Evolutionary conservation across 345 rosid genomes (phyloP).

Genomic region (Eucalyptus victrix): DNA sequence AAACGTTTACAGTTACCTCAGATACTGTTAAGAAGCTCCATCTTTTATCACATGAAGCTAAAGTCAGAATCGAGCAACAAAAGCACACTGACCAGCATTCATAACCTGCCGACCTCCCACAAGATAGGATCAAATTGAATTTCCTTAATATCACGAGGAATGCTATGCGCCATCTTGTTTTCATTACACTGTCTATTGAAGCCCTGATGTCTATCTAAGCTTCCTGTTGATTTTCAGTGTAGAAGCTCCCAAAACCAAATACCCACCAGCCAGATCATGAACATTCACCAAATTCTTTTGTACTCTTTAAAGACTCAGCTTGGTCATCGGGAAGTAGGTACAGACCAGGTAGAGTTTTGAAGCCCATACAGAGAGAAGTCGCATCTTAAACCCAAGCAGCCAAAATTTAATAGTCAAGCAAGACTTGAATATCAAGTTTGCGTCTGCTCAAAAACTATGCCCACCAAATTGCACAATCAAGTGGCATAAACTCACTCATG

Average conservation of each 20-base stretch:
- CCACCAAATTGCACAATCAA: background rate
- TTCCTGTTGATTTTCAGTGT: background rate
- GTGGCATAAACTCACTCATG: background rate
- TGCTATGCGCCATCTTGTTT: constrained; percentile 15
- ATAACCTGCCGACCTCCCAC: constrained; percentile 78
- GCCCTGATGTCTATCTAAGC: background rate
- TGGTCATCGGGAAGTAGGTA: background rate
- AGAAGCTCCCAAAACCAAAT: background rate
- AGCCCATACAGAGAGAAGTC: background rate
- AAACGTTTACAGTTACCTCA: constrained; percentile 93
- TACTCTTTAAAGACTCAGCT: background rate
- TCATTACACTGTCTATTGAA: constrained; percentile 1
- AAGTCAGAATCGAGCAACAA: constrained; percentile 71
- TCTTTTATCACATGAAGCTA: constrained; percentile 90
- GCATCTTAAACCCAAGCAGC: background rate
- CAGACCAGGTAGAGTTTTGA: background rate
- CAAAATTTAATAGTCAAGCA: background rate
- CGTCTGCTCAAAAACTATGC: background rate
- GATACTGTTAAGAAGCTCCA: constrained; percentile 87
- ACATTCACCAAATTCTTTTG: background rate
- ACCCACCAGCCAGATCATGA: background rate
- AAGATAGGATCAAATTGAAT: constrained; percentile 33
- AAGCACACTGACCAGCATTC: constrained; percentile 62
- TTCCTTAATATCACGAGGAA: constrained; percentile 13
- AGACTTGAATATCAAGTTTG: background rate